Percentiles rank a stretch among this genome's conserved stretches.
Conservation (phyloP, 768 basidiomycete species). For the Calocybe indica region DNA sequence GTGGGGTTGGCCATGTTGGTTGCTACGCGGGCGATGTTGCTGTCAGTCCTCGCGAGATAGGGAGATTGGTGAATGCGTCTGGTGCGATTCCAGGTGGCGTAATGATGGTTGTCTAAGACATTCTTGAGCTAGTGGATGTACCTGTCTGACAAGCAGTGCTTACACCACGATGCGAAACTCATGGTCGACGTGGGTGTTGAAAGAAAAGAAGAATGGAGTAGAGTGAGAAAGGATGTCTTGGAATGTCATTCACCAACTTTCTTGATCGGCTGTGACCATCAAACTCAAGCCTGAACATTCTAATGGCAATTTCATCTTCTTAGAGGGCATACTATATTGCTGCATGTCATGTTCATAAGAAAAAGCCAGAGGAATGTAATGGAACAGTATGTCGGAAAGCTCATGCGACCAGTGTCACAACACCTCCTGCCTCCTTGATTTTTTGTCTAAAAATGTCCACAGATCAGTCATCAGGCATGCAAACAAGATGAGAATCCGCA, state of each 20-base stretch:
- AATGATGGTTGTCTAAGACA: constrained; percentile 38
- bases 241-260: constrained; percentile 5
- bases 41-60: constrained; percentile 46
- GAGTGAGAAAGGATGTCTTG: constrained; percentile 7
- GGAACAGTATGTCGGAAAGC: constrained; percentile 19
- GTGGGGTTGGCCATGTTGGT: constrained; percentile 37
- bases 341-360: constrained; percentile 17
- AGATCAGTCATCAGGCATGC: not conserved
- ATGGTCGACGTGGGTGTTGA: constrained; percentile 4
- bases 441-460: constrained; percentile 37
- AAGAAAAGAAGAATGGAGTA: constrained; percentile 4
- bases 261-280: constrained; percentile 9
- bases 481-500: constrained; percentile 16
- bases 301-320: not conserved
- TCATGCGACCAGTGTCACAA: constrained; percentile 90
- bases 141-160: constrained; percentile 4
- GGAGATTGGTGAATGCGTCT: constrained; percentile 45
- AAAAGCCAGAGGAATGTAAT: constrained; percentile 17
- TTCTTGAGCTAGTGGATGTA: too few relatives aligned
- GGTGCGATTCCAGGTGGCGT: constrained; percentile 54
- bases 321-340: constrained; percentile 2
- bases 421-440: constrained; percentile 93
- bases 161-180: constrained; percentile 31
- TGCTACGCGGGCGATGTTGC: constrained; percentile 39
- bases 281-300: not conserved